Conservation (phyloP, 441 rosid species). For the Populus trichocarpa region DNA sequence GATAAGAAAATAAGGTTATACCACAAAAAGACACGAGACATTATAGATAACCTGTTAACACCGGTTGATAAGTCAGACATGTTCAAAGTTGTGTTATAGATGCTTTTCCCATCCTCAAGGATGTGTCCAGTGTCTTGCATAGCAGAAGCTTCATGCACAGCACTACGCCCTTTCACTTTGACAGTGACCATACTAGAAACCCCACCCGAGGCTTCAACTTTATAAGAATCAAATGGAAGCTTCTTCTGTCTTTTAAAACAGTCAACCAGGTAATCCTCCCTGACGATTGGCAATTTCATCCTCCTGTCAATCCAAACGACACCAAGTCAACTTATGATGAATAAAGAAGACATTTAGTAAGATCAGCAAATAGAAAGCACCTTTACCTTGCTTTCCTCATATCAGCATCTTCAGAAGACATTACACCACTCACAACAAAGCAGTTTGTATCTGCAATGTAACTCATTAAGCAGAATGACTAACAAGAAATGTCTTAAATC, state of each 20-base stretch:
- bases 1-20: slow-evolving; percentile 3
- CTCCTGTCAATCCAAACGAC: slow-evolving; percentile 50
- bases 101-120: slow-evolving; percentile 83
- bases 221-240: slow-evolving; percentile 75
- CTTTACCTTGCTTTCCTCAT: slow-evolving; percentile 80
- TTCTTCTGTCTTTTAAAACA: slow-evolving; percentile 72
- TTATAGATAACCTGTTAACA: slow-evolving; percentile 57
- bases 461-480: slow-evolving; percentile 20
- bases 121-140: slow-evolving; percentile 92
- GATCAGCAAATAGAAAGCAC: slow-evolving; percentile 20
- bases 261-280: slow-evolving; percentile 82
- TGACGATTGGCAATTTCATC: slow-evolving; percentile 77
- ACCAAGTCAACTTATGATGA: slow-evolving; percentile 15
- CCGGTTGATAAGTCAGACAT: slow-evolving; percentile 96
- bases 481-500: slow-evolving; percentile 7
- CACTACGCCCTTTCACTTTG: slow-evolving; percentile 92
- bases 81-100: slow-evolving; percentile 91
- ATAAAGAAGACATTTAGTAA: slow-evolving; percentile 15
- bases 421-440: slow-evolving; percentile 65
- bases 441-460: slow-evolving; percentile 72
- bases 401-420: slow-evolving; percentile 57
- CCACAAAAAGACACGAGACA: not conserved
- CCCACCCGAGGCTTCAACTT: slow-evolving; percentile 67
- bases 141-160: slow-evolving; percentile 94
- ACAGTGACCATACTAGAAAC: slow-evolving; percentile 65